phyloP scores from a whole-genome alignment of 73 alveolate genomes.

The Symbiodinium natans region DNA sequence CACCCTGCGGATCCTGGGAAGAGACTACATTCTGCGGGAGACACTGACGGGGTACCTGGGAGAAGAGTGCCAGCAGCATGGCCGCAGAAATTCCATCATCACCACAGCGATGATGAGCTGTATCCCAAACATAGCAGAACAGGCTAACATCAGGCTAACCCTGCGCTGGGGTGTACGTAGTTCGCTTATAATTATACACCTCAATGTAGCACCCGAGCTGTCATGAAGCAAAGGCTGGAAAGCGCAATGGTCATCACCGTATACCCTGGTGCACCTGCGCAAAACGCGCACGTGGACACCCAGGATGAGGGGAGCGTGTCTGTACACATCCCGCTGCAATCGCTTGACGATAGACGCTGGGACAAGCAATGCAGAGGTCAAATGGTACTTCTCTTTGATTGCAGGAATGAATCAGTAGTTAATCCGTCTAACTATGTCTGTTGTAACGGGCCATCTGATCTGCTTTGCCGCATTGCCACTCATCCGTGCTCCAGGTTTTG shows the following conservation, averaged over 20 bases:
- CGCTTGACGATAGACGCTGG: conserved; percentile 33
- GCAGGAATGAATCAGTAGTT: too few relatives aligned
- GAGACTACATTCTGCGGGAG: conserved; percentile 37
- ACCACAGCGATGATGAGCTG: too few relatives aligned
- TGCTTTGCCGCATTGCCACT: too few relatives aligned
- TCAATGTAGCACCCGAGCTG: too few relatives aligned
- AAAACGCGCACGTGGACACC: conserved; percentile 79
- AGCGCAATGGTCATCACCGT: conserved; percentile 84
- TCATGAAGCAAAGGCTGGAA: conserved; percentile 30
- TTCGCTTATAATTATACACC: too few relatives aligned
- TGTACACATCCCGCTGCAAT: conserved; percentile 75
- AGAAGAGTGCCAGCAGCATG: conserved; percentile 18
- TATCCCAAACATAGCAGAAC: too few relatives aligned
- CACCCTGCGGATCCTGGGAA: conserved; percentile 24
- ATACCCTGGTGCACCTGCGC: conserved; percentile 40
- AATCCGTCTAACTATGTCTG: too few relatives aligned
- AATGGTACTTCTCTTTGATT: too few relatives aligned
- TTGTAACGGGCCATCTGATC: too few relatives aligned
- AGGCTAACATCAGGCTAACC: too few relatives aligned
- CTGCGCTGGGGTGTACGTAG: too few relatives aligned
- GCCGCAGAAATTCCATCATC: background rate
- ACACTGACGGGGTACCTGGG: conserved; percentile 47
- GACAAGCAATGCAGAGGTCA: background rate
- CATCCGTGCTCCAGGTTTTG: conserved; percentile 23
- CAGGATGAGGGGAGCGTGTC: conserved; percentile 48